phyloP scores from a whole-genome alignment of 306 rosid species.

The Abrus pulchellus region DNA sequence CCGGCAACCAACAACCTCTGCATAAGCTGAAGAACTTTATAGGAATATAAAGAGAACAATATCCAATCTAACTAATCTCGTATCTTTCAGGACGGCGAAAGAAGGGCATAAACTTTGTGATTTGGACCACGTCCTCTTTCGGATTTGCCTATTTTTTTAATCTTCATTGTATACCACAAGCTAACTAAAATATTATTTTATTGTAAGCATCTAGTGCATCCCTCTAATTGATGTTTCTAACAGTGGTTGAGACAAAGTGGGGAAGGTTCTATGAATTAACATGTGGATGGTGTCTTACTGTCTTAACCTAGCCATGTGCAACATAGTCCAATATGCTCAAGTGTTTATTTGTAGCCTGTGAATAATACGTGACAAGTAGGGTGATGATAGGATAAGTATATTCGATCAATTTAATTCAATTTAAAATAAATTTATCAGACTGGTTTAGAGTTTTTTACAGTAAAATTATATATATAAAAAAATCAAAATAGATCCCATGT shows the following conservation, averaged over 20 bases:
- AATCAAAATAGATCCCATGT: too few species aligned
- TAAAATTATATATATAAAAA: too few species aligned
- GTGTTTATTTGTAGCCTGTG: background rate
- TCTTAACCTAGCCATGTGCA: conserved; percentile 15
- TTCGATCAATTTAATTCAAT: too few species aligned
- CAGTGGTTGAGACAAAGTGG: conserved; percentile 4
- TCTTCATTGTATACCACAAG: conserved; percentile 10
- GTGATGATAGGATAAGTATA: too few species aligned
- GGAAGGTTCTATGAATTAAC: conserved; percentile 35
- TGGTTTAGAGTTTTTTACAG: too few species aligned
- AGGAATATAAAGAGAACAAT: conserved; percentile 34
- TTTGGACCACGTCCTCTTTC: conserved; percentile 41
- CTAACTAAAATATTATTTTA: conserved; percentile 7
- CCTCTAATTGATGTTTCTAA: background rate
- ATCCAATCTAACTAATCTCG: conserved; percentile 40
- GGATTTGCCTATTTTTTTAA: background rate
- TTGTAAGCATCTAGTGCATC: background rate
- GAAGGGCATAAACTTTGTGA: conserved; percentile 23
- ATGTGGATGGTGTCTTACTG: background rate
- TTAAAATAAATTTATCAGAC: too few species aligned
- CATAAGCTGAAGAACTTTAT: background rate
- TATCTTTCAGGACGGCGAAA: conserved; percentile 47
- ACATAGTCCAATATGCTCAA: background rate
- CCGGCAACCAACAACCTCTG: conserved; percentile 44
- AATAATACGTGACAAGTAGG: background rate